Evolutionary conservation across 495 filamentous ascomycete species (phyloP), one percentile per base, ranked within the genome.

Genomic region (Trichoderma gamsii): DNA sequence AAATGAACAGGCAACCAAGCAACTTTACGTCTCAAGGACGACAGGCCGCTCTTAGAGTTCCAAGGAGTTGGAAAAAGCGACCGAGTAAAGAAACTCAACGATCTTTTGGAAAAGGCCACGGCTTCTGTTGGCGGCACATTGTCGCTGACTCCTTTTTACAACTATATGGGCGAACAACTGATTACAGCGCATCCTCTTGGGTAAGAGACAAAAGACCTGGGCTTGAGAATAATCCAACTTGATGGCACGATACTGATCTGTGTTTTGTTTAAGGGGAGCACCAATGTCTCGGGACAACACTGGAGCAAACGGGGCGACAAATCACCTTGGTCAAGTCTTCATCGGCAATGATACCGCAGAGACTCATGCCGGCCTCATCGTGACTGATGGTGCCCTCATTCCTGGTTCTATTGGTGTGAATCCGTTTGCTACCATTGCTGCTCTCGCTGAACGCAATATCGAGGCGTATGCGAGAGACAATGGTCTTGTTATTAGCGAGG

Each of bases 361-460:
- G 44, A 80, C 82, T 0, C 71, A 90, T 71, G 67, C 80, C 0
- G 88, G 87, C 1, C 79, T 90, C 9, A 79, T 89, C 25, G 84
- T 87, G 67, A 87, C 84, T 1, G 88, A 91, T 74, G 86, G 75
- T 32, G 81, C 87, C n/a, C 75, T 86, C 2, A 83, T 91, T 67
- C 87, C 88, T 1, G 85, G 84, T 43, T 81, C 86, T n/a, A 75
- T 90, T 15, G 86, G 86, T 38, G 85, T 86, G 15, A 90, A 90
- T 71, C 87, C 87, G n/a, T 84, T 89, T 67, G 89, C 86, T 18
- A 91, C 88, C 3, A 89, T 90, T 46, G 82, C 88, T 0, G 87
- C 88, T 23, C 79, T 91, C 29, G 86, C 88, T 0, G 87, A 90
- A 75, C 80, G 88, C 41, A 84, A 83, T 0, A 79, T 90, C 12